A percentile compares a stretch with the other conserved stretches of the same genome.
These are phyloP conservation scores for Globisporangium middletonii DNA, from an alignment of 352 stramenopile genomes.

Conservation along the genomic window DNA sequence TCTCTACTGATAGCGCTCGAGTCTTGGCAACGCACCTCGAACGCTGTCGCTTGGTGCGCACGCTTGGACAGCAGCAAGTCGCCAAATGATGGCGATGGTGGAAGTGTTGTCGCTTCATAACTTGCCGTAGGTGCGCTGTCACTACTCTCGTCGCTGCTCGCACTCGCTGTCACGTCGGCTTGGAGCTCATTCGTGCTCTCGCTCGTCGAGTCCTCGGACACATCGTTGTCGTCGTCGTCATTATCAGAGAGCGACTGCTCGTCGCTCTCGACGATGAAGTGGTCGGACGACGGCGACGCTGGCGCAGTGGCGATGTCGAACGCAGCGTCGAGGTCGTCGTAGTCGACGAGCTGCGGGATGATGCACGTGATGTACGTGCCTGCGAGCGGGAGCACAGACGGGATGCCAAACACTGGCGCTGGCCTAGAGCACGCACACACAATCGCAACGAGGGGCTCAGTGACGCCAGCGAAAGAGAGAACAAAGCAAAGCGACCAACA, in stretches of 20 bases:
- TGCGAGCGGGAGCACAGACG: constrained; percentile 53
- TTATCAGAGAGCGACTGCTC: constrained; percentile 24
- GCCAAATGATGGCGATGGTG: constrained; percentile 57
- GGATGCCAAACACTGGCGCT: constrained; percentile 31
- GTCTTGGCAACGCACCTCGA: constrained; percentile 33
- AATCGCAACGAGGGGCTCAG: not conserved
- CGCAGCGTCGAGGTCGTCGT: constrained; percentile 30
- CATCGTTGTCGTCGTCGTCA: constrained; percentile 19
- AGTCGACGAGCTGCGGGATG: constrained; percentile 60
- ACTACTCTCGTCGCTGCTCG: not conserved
- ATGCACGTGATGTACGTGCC: constrained; percentile 76
- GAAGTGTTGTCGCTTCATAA: constrained; percentile 5
- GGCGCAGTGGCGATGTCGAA: constrained; percentile 19
- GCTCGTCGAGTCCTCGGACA: constrained; percentile 14
- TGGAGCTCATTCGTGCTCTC: constrained; percentile 28
- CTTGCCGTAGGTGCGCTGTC: not conserved
- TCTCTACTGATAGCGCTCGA: not conserved
- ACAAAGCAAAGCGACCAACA: not conserved
- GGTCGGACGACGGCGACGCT: constrained; percentile 29
- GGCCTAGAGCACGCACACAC: constrained; percentile 32
- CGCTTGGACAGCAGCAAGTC: constrained; percentile 65
- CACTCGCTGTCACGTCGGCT: not conserved
- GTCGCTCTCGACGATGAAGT: constrained; percentile 32
- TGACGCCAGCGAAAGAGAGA: not conserved
- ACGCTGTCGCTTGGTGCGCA: constrained; percentile 37